Base-by-base conservation (phyloP, 805 yeast genomes). In the Saturnispora diversa region DNA sequence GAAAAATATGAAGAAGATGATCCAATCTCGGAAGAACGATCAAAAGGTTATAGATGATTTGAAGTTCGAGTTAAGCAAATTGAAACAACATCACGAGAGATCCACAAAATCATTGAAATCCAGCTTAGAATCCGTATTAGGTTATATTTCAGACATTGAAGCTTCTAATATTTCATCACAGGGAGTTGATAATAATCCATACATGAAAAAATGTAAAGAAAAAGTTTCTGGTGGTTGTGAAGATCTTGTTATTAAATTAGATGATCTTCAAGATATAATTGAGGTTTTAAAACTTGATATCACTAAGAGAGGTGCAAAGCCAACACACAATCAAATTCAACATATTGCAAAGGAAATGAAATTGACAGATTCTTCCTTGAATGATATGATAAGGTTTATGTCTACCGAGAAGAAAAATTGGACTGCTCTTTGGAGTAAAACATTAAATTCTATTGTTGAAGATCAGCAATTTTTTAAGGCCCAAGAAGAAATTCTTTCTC, bases 361-460 rank as follows among this genome's bases (percentile, higher is more conserved):
- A 4, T 65, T 62, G 1, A 88, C 94, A 0, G 70, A 72, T 41
- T 35, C 51, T 0, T 70, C 72, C 13, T 66, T 90, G 31, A 59
- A 59, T 1, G 59, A 59, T 2, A 72, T 87, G 70, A 68, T 71
- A n/a, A 62, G 62, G 4, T 86, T 75, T 52, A 79, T 92, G 29
- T 52, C 60, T 1, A 65, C 66, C 4, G 97, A 87, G 54, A 83
- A 83, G 48, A 80, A 87, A 6, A 77, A 75, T 24, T 87, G 97
- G 95, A 84, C 84, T 55, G 75, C 75, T 49, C 80, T 85, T 7
- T 90, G 98, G 97, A 96, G 88, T 55, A 66, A 80, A 5, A 96
- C 87, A 55, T 70, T 92, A 42, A 92, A 86, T 45, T 80, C 80
- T 27, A 90, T 92, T 11, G 82, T 95, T 48, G 95, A 86, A 53